phyloP scores from a whole-genome alignment of 179 eudicot species.

The Corrigiola litoralis region DNA sequence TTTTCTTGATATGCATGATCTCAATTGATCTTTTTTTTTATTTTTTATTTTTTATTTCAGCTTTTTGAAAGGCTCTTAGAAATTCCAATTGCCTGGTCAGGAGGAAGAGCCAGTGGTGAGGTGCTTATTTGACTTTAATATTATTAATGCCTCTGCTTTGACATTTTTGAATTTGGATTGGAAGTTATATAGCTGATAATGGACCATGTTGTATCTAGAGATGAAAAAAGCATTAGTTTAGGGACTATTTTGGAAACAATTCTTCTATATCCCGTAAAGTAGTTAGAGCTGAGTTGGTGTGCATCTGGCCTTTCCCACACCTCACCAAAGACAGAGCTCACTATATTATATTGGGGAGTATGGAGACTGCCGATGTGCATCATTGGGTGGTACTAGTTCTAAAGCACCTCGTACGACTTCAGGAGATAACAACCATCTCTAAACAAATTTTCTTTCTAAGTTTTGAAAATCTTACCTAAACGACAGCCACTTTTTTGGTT shows the following conservation, averaged over 20 bases:
- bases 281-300: not conserved
- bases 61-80: conserved; percentile 92
- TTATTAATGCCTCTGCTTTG: conserved; percentile 7
- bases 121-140: conserved; percentile 59
- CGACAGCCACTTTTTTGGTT: no score
- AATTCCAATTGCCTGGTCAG: conserved; percentile 81
- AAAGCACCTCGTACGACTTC: no score
- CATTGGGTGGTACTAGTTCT: no score
- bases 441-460: no score
- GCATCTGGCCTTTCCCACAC: not conserved
- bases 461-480: no score
- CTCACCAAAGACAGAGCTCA: conserved; percentile 8
- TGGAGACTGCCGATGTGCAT: no score
- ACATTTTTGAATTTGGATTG: not conserved
- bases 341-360: not conserved
- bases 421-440: no score
- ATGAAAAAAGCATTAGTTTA: conserved; percentile 5
- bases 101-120: conserved; percentile 99
- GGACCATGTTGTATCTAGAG: not conserved
- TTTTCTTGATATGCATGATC: not conserved
- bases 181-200: not conserved
- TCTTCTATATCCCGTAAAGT: no score
- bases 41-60: conserved; percentile 34
- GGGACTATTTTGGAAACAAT: not conserved
- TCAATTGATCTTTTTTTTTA: not conserved